These are phyloP conservation scores for Pouteria campechiana DNA, from an alignment of 179 eudicot genomes.

Conservation along the genomic window DNA sequence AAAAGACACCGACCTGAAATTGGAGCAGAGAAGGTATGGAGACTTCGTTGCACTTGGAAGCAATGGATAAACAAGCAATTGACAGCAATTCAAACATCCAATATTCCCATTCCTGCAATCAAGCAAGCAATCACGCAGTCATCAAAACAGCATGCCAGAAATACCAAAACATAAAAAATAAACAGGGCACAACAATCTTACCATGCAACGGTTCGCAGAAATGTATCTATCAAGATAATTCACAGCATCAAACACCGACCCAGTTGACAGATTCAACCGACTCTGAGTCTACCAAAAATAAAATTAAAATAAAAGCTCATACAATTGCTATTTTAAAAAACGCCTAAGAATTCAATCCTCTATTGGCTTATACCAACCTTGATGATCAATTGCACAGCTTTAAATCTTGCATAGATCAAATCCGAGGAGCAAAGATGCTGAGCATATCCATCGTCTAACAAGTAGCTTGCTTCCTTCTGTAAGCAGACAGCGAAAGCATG, in stretches of 20 bases:
- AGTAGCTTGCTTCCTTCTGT: conserved; percentile 12
- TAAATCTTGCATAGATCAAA: conserved; percentile 11
- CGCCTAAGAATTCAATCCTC: too few relatives aligned
- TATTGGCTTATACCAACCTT: conserved; percentile 26
- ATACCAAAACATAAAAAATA: not conserved
- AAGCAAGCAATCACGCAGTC: too few relatives aligned
- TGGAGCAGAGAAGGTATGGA: conserved; percentile 13
- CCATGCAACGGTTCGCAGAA: conserved; percentile 15
- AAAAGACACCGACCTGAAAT: conserved; percentile 19
- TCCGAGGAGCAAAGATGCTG: conserved; percentile 1
- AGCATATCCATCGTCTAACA: conserved; percentile 13
- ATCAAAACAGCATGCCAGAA: too few relatives aligned
- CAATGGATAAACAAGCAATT: conserved; percentile 31
- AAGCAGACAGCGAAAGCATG: conserved; percentile 12
- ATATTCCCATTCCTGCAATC: conserved; percentile 17
- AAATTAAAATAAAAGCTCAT: too few relatives aligned
- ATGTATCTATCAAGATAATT: conserved; percentile 35
- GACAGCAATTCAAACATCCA: conserved; percentile 30
- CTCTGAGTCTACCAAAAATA: conserved; percentile 11
- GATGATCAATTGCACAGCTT: conserved; percentile 19
- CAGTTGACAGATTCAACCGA: conserved; percentile 22
- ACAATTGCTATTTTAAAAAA: too few relatives aligned
- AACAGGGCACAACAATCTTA: conserved; percentile 4
- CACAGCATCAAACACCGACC: conserved; percentile 24
- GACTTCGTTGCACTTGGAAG: conserved; percentile 26